Evolutionary conservation across 2,329 filamentous ascomycete genomes (phyloP).

Genomic region (Ophiostoma sp.): DNA sequence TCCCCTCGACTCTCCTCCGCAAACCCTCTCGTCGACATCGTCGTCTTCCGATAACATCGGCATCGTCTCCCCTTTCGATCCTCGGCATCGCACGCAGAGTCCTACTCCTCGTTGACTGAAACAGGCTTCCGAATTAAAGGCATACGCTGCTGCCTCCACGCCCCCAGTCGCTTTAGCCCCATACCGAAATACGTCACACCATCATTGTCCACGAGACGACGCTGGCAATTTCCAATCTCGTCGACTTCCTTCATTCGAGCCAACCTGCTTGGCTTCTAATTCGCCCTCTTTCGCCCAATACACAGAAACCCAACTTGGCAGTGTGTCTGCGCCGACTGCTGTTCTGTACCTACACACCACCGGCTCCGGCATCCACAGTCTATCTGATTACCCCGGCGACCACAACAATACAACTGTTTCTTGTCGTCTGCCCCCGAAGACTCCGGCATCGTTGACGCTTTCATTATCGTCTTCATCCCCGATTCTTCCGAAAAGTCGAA

Average conservation of each 20-base stretch:
- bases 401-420: background rate
- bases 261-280: background rate
- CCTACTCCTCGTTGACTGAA: background rate
- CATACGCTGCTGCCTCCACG: constrained; percentile 1
- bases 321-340: background rate
- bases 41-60: background rate
- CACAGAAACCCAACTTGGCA: background rate
- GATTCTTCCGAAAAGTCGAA: background rate
- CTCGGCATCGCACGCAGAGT: background rate
- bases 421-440: background rate
- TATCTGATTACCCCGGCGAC: constrained; percentile 4
- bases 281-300: background rate
- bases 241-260: no score
- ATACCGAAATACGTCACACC: constrained; percentile 10
- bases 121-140: background rate
- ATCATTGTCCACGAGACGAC: constrained; percentile 1
- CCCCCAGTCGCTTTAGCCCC: background rate
- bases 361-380: background rate
- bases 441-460: background rate
- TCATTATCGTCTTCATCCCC: background rate
- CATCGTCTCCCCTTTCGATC: background rate
- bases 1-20: background rate
- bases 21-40: background rate
- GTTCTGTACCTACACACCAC: background rate
- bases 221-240: background rate